Base-by-base conservation (phyloP, 441 rosid species). In the Populus hybrid region DNA sequence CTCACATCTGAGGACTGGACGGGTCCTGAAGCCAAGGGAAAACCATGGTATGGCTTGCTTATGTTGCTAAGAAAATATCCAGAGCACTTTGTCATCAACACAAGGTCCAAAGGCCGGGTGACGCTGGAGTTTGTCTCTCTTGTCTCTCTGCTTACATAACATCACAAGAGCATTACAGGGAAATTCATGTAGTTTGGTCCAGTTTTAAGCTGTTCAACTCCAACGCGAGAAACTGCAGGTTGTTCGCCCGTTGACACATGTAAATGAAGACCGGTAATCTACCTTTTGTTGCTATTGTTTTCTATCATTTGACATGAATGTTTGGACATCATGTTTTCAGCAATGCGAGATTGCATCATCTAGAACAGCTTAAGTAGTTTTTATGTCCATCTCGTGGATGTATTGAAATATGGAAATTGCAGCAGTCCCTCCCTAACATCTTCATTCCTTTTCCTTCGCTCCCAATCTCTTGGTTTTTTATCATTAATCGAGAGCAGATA, bases 21-120 rank as follows among this genome's bases (percentile, higher is more conserved):
- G 24, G 91, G 85, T 80, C 90, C 97, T 3, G 97, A 93, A 81
- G 82, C 97, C 63, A 89, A 90, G 83, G 95, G 93, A 35, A 95
- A 92, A 82, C 99, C 98, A 66, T 95, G 99, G 98, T 89, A 89
- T 59, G 98, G 97, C 74, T 82, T 94, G 85, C 94, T 95, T 54
- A 92, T 86, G 94, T 84, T 95, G 79, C 89, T 95, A 50, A 86
- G 97, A 78, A 95, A 92, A 83, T 91, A 95, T 69, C 98, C 99
- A 0, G 99, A 94, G 80, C 98, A 95, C 80, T 95, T 95, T 35
- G 99, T 95, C 63, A 94, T 95, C 89, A 94, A 92, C 88, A 92
- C 91, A 5, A 91, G 97, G 80, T 92, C 95, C n/a, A 90, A 89
- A 86, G 92, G 91, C 23, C 84, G 91, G 61, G 83, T 90, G 36